phyloP scores from a whole-genome alignment of 2,329 filamentous ascomycete genomes.

The Pestalotiopsis sp. region DNA sequence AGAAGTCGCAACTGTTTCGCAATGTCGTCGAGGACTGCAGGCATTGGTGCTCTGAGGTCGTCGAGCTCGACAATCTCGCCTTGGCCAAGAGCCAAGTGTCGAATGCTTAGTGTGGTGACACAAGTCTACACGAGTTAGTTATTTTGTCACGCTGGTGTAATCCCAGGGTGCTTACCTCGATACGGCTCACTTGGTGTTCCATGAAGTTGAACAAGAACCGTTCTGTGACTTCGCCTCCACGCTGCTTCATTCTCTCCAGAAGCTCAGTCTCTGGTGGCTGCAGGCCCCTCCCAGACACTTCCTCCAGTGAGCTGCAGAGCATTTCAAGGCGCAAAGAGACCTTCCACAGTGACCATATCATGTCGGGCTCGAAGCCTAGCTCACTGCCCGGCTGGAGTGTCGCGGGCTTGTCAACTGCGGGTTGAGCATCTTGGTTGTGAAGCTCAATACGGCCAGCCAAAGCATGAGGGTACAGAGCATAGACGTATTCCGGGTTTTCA shows the following conservation, averaged over 20 bases:
- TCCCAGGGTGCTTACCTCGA: constrained; percentile 68
- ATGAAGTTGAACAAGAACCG: constrained; percentile 84
- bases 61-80: constrained; percentile 62
- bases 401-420: constrained; percentile 56
- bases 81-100: constrained; percentile 75
- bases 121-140: constrained; percentile 63
- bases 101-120: constrained; percentile 74
- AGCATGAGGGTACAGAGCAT: constrained; percentile 90
- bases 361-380: constrained; percentile 75
- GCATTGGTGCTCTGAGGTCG: constrained; percentile 77
- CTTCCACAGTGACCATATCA: constrained; percentile 88
- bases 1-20: constrained; percentile 64
- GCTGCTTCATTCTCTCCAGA: constrained; percentile 64
- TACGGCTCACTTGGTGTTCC: constrained; percentile 91
- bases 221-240: constrained; percentile 86
- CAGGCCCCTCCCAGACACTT: constrained; percentile 59
- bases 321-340: constrained; percentile 88
- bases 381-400: constrained; percentile 65
- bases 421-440: constrained; percentile 50
- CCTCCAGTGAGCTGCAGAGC: constrained; percentile 87
- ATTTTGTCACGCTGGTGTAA: background rate
- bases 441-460: constrained; percentile 77
- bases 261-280: constrained; percentile 82
- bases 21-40: constrained; percentile 65
- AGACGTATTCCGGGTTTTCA: constrained; percentile 94